phyloP scores from a whole-genome alignment of 768 basidiomycete genomes.

The Pleurotus sapidus region DNA sequence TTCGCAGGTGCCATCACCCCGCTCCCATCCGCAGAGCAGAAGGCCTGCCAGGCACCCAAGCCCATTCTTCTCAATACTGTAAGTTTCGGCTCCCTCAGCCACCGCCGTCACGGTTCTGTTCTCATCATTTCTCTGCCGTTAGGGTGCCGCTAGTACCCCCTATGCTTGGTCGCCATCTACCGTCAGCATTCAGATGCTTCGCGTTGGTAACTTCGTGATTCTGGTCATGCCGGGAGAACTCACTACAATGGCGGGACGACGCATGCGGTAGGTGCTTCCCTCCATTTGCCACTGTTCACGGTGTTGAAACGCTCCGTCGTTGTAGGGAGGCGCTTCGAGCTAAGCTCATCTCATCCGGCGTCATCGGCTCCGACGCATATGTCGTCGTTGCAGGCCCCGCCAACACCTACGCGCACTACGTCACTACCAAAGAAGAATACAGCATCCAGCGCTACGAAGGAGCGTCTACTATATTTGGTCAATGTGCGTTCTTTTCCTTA shows the following conservation, averaged over 20 bases:
- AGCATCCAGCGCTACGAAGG: conserved; percentile 77
- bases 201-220: conserved; percentile 72
- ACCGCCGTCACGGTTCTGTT: conserved; percentile 9
- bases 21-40: conserved; percentile 54
- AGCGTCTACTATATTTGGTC: conserved; percentile 76
- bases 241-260: conserved; percentile 80
- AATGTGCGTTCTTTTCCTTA: conserved; percentile 42
- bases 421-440: conserved; percentile 74
- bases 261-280: conserved; percentile 52
- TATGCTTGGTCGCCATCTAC: conserved; percentile 75
- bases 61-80: conserved; percentile 77
- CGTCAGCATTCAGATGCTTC: conserved; percentile 76
- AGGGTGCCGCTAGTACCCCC: conserved; percentile 65
- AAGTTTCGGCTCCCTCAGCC: conserved; percentile 10
- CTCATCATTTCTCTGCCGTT: conserved; percentile 9
- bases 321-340: conserved; percentile 65
- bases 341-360: conserved; percentile 56
- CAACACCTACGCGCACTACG: conserved; percentile 76
- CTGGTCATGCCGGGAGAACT: conserved; percentile 75
- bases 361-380: conserved; percentile 66
- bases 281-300: too few species aligned
- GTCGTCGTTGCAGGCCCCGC: conserved; percentile 82
- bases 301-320: not conserved
- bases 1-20: conserved; percentile 59
- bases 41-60: conserved; percentile 73